Evolutionary conservation across 306 rosid species (phyloP).

Genomic region (Prunus salicina): DNA sequence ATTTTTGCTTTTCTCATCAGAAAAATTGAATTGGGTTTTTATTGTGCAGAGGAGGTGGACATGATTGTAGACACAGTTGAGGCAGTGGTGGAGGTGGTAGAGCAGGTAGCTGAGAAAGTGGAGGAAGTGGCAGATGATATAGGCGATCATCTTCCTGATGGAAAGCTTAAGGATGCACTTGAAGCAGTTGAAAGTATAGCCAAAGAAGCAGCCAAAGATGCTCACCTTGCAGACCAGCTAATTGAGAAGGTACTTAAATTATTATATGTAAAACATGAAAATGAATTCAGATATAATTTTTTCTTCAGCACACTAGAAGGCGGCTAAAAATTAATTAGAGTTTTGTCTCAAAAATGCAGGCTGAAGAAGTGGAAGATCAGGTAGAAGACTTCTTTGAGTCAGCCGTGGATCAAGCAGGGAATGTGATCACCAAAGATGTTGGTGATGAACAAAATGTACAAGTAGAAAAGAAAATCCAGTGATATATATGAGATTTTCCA

Average conservation of each 20-base stretch:
- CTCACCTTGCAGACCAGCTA: conserved; percentile 33
- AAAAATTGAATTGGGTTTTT: not conserved
- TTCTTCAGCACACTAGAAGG: too few relatives aligned
- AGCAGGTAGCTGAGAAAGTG: conserved; percentile 59
- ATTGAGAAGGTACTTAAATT: conserved; percentile 41
- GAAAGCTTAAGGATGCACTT: conserved; percentile 33
- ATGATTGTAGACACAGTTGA: conserved; percentile 25
- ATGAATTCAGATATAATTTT: too few relatives aligned
- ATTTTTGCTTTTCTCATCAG: too few relatives aligned
- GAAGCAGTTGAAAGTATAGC: conserved; percentile 42
- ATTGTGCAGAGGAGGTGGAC: conserved; percentile 41
- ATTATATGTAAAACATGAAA: too few relatives aligned
- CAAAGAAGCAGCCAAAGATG: conserved; percentile 35
- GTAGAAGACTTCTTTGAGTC: conserved; percentile 28
- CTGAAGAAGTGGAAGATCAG: conserved; percentile 32
- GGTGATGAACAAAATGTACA: not conserved
- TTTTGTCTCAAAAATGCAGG: conserved; percentile 27
- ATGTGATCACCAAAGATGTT: not conserved
- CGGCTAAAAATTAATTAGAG: too few relatives aligned
- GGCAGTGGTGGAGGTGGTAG: conserved; percentile 39
- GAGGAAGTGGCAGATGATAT: conserved; percentile 50
- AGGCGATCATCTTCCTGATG: conserved; percentile 42
- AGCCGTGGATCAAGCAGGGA: not conserved
- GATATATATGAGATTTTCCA: not conserved
- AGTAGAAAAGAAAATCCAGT: not conserved